Evolutionary conservation across 768 basidiomycete genomes (phyloP).

Genomic region (Hericium rajendrae): DNA sequence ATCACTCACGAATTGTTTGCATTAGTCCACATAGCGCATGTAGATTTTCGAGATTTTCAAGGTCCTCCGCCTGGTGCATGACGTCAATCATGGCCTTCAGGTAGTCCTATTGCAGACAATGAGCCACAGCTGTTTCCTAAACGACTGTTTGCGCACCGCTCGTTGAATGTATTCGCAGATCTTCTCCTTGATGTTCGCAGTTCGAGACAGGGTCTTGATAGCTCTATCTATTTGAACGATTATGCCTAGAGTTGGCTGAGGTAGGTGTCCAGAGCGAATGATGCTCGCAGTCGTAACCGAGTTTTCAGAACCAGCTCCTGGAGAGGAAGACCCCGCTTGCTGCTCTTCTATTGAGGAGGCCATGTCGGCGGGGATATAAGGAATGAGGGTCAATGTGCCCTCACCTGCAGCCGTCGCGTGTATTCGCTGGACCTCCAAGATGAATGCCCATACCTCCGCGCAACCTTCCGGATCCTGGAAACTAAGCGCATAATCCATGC

Average conservation of each 20-base stretch:
- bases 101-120: constrained; percentile 52
- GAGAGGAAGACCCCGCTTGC: constrained; percentile 45
- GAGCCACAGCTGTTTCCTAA: not conserved
- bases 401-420: constrained; percentile 63
- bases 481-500: constrained; percentile 90
- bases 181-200: constrained; percentile 66
- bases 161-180: constrained; percentile 84
- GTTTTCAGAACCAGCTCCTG: constrained; percentile 45
- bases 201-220: constrained; percentile 66
- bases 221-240: constrained; percentile 72
- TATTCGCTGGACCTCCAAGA: constrained; percentile 72
- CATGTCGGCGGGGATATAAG: constrained; percentile 5
- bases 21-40: constrained; percentile 87
- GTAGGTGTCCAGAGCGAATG: constrained; percentile 64
- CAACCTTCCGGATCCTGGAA: constrained; percentile 97
- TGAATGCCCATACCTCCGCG: constrained; percentile 95
- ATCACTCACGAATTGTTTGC: constrained; percentile 80
- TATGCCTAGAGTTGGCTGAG: constrained; percentile 65
- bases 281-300: constrained; percentile 53
- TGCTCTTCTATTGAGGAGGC: constrained; percentile 32
- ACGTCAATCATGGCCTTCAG: constrained; percentile 80
- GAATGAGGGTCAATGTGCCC: constrained; percentile 18
- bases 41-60: constrained; percentile 83
- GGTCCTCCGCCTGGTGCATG: constrained; percentile 82
- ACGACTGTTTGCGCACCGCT: constrained; percentile 47